Percentiles rank a stretch among this genome's conserved stretches.
phyloP scores from a whole-genome alignment of 768 basidiomycete genomes.

The Boletus pseudo-olivaceus region DNA sequence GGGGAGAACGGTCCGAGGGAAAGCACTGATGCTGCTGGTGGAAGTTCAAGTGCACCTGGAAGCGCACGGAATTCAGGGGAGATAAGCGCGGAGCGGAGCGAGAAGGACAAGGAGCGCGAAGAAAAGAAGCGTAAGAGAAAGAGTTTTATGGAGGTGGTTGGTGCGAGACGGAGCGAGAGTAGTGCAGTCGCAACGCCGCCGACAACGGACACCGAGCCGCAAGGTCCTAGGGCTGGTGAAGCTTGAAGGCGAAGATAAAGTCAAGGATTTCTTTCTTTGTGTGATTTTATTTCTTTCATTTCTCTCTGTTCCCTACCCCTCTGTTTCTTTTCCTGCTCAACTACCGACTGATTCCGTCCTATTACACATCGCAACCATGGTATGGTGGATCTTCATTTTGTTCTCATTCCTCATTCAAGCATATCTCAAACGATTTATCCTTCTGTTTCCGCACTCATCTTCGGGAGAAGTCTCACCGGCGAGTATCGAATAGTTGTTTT shows the following conservation, averaged over 20 bases:
- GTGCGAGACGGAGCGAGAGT: constrained; percentile 27
- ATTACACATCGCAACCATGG: constrained; percentile 11
- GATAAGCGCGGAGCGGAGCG: constrained; percentile 45
- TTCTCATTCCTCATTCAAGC: constrained; percentile 10
- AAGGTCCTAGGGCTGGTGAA: constrained; percentile 3
- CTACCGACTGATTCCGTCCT: constrained; percentile 8
- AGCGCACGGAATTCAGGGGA: constrained; percentile 43
- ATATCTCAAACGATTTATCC: constrained; percentile 9
- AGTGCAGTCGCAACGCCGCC: constrained; percentile 34
- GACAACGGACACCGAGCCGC: constrained; percentile 18
- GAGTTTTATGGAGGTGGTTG: constrained; percentile 45
- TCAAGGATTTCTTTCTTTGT: not conserved
- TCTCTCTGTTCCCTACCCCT: not conserved
- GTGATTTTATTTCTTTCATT: constrained; percentile 10
- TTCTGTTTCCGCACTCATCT: not conserved
- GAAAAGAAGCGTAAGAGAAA: constrained; percentile 63
- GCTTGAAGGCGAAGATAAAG: constrained; percentile 9
- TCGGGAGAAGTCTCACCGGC: not conserved
- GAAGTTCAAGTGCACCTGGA: constrained; percentile 37
- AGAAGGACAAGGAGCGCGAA: constrained; percentile 53
- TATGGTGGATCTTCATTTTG: constrained; percentile 14
- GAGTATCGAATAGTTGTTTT: constrained; percentile 20
- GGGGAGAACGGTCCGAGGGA: constrained; percentile 19
- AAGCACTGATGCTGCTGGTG: constrained; percentile 17
- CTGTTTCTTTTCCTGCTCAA: constrained; percentile 1